Conservation (phyloP, 148 eudicot genomes). For the Cornus florida region DNA sequence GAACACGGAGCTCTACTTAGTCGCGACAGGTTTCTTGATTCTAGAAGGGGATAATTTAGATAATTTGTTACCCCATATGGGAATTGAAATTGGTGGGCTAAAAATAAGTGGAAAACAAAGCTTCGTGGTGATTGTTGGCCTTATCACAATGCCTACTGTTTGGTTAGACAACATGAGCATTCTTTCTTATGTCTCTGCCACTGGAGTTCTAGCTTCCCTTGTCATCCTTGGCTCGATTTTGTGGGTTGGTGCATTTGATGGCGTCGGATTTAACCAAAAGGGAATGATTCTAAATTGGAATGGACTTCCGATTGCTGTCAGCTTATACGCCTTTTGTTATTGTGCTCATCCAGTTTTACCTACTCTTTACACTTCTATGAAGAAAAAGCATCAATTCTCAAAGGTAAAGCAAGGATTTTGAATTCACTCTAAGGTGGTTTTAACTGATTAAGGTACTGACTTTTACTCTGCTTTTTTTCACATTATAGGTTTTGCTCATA, state of each 20-base stretch:
- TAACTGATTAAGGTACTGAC: too few relatives aligned
- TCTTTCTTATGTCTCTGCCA: conserved; percentile 51
- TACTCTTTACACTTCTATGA: conserved; percentile 47
- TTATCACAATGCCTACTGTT: conserved; percentile 42
- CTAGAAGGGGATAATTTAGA: conserved; percentile 51
- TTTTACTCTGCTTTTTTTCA: neutral
- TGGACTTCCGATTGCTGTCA: conserved; percentile 46
- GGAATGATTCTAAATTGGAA: conserved; percentile 37
- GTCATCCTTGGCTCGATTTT: conserved; percentile 43
- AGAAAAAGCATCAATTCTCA: conserved; percentile 39
- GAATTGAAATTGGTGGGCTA: conserved; percentile 22
- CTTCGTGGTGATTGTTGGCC: conserved; percentile 38
- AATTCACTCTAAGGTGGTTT: neutral
- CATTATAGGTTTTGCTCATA: conserved; percentile 34
- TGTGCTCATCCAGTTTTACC: conserved; percentile 65
- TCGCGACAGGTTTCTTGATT: conserved; percentile 42
- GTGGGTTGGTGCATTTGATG: conserved; percentile 38
- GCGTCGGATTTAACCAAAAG: conserved; percentile 44
- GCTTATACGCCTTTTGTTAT: conserved; percentile 52
- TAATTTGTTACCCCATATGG: conserved; percentile 30
- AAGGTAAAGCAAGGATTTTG: conserved; percentile 28
- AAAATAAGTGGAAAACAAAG: conserved; percentile 38
- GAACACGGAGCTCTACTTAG: conserved; percentile 38
- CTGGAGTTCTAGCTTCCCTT: conserved; percentile 47
- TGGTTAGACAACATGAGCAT: conserved; percentile 40